These are phyloP conservation scores for Cladosporium sp. DNA, from an alignment of 2,329 filamentous ascomycete species.

Conservation along the genomic window DNA sequence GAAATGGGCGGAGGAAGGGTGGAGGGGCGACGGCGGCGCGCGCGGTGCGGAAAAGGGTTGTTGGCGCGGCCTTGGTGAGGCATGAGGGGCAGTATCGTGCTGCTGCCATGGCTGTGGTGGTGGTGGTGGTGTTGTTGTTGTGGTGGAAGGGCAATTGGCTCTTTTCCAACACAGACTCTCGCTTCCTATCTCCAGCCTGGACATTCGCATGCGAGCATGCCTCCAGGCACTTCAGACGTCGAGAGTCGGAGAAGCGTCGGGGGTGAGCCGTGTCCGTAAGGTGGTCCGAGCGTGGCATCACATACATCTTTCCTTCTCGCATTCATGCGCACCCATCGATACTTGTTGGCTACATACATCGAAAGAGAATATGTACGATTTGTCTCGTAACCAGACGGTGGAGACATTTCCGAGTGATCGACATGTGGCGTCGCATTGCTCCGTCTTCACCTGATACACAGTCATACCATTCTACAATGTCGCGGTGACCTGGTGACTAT, in stretches of 20 bases:
- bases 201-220: background rate
- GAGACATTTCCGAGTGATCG: too few species aligned
- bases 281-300: too few species aligned
- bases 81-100: slow-evolving; percentile 26
- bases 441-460: too few species aligned
- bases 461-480: too few species aligned
- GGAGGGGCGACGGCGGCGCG: background rate
- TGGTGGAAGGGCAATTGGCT: background rate
- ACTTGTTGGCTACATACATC: too few species aligned
- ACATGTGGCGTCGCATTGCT: too few species aligned
- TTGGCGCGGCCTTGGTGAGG: slow-evolving; percentile 19
- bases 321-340: too few species aligned
- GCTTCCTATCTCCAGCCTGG: background rate
- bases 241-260: background rate
- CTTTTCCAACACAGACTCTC: too few species aligned
- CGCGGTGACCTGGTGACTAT: background rate
- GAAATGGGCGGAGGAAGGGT: slow-evolving; percentile 9
- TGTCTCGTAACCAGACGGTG: too few species aligned
- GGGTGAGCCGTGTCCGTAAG: background rate
- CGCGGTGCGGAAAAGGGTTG: slow-evolving; percentile 14
- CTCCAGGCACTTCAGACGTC: background rate
- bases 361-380: too few species aligned
- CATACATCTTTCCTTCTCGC: too few species aligned
- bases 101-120: slow-evolving; percentile 18
- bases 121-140: background rate